Percentiles rank a stretch among this genome's conserved stretches.
phyloP scores from a whole-genome alignment of 2,329 filamentous ascomycete genomes.

The Bretziella fagacearum region DNA sequence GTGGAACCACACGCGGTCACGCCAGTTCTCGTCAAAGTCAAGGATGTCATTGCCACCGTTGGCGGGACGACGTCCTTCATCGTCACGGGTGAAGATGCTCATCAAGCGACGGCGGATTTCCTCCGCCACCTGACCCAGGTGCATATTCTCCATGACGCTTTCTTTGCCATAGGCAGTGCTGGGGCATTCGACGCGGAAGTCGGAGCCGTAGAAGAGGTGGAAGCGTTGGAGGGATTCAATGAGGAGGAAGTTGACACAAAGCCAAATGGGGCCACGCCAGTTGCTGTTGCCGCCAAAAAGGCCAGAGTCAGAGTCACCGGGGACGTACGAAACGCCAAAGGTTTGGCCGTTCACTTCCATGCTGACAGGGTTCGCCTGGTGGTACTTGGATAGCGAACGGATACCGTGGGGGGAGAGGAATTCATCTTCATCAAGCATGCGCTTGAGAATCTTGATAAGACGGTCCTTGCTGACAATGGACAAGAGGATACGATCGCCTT shows the following conservation, averaged over 20 bases:
- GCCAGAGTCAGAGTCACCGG: conserved; percentile 90
- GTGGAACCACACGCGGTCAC: conserved; percentile 84
- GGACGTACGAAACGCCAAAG: conserved; percentile 76
- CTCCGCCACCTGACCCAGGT: conserved; percentile 84
- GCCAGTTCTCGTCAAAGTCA: conserved; percentile 87
- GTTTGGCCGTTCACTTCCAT: conserved; percentile 92
- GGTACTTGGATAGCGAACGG: conserved; percentile 77
- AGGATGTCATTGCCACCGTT: conserved; percentile 71
- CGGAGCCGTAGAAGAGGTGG: conserved; percentile 86
- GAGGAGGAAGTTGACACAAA: conserved; percentile 87
- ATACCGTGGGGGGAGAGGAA: conserved; percentile 85
- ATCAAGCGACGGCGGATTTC: conserved; percentile 89
- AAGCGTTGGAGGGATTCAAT: conserved; percentile 90
- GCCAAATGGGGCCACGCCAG: conserved; percentile 91
- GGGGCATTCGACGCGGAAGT: conserved; percentile 80
- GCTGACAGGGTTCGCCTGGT: conserved; percentile 75
- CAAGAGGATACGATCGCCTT: conserved; percentile 72
- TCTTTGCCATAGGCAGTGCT: conserved; percentile 7
- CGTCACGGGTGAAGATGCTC: conserved; percentile 70
- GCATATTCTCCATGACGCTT: conserved; percentile 46
- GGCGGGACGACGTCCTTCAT: conserved; percentile 75
- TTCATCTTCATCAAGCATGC: conserved; percentile 88
- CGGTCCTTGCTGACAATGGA: conserved; percentile 86
- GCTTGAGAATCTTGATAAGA: conserved; percentile 71
- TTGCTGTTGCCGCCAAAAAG: conserved; percentile 96